Evolutionary conservation across 305 asterid genomes (phyloP).

Genomic region (Fraxinus velutina): DNA sequence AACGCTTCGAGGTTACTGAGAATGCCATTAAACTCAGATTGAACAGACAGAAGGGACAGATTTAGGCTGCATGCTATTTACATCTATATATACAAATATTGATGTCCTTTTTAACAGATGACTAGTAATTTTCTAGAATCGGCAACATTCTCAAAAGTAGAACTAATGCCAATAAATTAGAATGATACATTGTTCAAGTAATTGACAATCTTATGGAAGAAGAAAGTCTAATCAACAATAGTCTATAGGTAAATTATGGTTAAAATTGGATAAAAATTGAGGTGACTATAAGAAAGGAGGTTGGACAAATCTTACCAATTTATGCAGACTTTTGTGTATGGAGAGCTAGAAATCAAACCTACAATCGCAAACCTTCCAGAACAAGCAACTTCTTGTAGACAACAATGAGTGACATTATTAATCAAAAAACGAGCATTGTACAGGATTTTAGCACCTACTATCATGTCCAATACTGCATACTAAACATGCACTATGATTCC

Average conservation of each 20-base stretch:
- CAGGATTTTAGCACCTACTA: neutral
- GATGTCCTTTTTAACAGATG: constrained; percentile 14
- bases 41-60: constrained; percentile 12
- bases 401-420: neutral
- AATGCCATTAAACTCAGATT: constrained; percentile 35
- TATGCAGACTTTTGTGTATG: constrained; percentile 24
- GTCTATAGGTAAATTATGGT: constrained; percentile 38
- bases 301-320: constrained; percentile 52
- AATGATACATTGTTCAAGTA: constrained; percentile 7
- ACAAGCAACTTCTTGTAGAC: constrained; percentile 17
- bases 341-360: constrained; percentile 46
- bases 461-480: neutral
- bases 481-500: neutral
- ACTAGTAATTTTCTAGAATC: neutral
- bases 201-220: constrained; percentile 27
- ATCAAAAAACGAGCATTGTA: neutral
- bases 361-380: constrained; percentile 23
- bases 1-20: constrained; percentile 26
- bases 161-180: constrained; percentile 1
- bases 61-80: neutral
- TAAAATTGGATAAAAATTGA: constrained; percentile 29
- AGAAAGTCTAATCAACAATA: constrained; percentile 23
- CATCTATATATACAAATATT: constrained; percentile 8
- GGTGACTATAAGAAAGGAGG: constrained; percentile 36
- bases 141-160: constrained; percentile 9